Evolutionary conservation across 805 yeast species (phyloP), one percentile per base, ranked within the genome.

Genomic region (Spathaspora passalidarum): DNA sequence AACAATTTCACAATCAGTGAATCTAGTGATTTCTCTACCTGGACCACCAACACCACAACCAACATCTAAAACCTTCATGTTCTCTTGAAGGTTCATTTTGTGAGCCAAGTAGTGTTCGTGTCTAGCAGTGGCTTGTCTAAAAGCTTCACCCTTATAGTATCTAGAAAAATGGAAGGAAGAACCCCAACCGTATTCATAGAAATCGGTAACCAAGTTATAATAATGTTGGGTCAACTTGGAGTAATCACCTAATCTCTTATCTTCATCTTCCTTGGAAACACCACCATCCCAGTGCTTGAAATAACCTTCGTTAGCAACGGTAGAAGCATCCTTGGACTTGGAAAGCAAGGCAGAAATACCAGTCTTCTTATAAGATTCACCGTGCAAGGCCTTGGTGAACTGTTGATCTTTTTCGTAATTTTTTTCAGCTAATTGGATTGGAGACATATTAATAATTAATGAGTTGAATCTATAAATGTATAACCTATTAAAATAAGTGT

Each of bases 41-140:
- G 99, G 99, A 37, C 99, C 99, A 64, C 99, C 99, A 59, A 92
- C 96, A 78, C 99, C 99, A 75, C 99, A 94, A 40, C 99, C 99
- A 47, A 92, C 99, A 65, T 92, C 99, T 56, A 92, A 78, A 14
- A 92, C 99, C 61, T 84, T 82, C 88, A 86, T 87, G 56, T 82
- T 79, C 56, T 83, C 86, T 56, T 75, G 68, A 59, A 92, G 75
- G 51, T 86, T 86, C 79, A 91, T 90, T 73, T 87, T 84, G 67
- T 77, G 73, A 36, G 99, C 99, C 56, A 92, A 75, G 69, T 80
- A 94, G 72, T 94, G 98, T 75, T 92, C 99, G 68, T 92, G 99
- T 75, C 96, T 84, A 32, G 98, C 98, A 55, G 88, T 83, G 37
- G 97, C 96, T 69, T 92, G 98, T 60, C 80, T 73, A 74, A 94